A percentile compares a stretch with the other conserved stretches of the same genome.
These are phyloP conservation scores for Clavispora asparagi DNA, from an alignment of 805 yeast species.

Conservation along the genomic window DNA sequence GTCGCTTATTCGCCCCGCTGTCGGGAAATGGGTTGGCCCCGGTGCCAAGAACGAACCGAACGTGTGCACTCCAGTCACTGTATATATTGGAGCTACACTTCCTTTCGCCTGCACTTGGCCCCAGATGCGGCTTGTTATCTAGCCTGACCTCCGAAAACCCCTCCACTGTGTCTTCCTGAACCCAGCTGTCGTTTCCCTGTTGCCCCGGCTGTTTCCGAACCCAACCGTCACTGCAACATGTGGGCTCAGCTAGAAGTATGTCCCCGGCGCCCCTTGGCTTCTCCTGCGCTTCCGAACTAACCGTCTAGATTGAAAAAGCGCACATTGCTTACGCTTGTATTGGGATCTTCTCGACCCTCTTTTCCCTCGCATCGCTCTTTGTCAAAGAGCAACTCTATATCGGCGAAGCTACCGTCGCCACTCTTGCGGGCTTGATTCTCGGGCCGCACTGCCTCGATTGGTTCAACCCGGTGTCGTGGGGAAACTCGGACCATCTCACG, in stretches of 20 bases:
- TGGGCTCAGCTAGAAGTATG: constrained; percentile 34
- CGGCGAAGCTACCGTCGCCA: constrained; percentile 89
- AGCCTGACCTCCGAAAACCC: not conserved
- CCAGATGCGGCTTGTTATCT: not conserved
- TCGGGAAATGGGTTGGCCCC: not conserved
- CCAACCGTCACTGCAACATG: constrained; percentile 1
- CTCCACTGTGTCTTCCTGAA: not conserved
- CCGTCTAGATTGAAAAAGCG: constrained; percentile 46
- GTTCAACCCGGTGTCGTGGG: constrained; percentile 84
- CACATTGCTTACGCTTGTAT: constrained; percentile 86
- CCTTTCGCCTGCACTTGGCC: not conserved
- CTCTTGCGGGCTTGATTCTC: constrained; percentile 76
- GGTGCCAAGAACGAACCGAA: not conserved
- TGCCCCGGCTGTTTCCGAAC: not conserved
- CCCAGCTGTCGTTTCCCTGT: not conserved
- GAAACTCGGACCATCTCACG: constrained; percentile 75
- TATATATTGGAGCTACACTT: not conserved
- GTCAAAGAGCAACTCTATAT: constrained; percentile 80
- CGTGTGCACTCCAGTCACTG: not conserved
- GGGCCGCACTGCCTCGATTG: constrained; percentile 85
- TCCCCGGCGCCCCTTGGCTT: constrained; percentile 5
- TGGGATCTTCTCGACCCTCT: constrained; percentile 76
- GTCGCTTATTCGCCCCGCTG: no score
- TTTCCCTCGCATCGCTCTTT: constrained; percentile 74
- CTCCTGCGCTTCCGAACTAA: constrained; percentile 4